Percentiles rank a stretch among this genome's conserved stretches.
phyloP scores from a whole-genome alignment of 495 filamentous ascomycete genomes.

The Penicillium alfredii region DNA sequence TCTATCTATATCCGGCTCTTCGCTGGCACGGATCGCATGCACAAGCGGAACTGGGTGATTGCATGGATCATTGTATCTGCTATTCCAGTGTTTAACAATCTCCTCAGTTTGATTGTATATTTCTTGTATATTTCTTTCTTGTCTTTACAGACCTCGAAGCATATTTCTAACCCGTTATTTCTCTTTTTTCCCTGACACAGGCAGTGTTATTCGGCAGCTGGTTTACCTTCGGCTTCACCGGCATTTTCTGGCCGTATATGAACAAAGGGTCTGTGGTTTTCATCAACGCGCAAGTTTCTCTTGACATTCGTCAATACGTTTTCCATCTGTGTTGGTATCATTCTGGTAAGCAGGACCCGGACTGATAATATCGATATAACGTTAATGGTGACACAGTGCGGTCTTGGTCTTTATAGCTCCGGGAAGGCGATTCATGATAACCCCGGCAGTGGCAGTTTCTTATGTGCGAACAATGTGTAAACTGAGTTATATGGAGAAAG shows the following conservation, averaged over 20 bases:
- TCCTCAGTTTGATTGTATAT: conserved; percentile 38
- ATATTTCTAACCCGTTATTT: neutral
- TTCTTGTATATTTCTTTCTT: neutral
- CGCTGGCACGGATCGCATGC: conserved; percentile 43
- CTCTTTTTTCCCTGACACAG: conserved; percentile 3
- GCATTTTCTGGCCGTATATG: conserved; percentile 34
- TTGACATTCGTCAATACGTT: conserved; percentile 25
- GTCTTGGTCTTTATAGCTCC: conserved; percentile 35
- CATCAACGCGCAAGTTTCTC: conserved; percentile 17
- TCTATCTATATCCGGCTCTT: conserved; percentile 55
- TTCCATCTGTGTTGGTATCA: conserved; percentile 17
- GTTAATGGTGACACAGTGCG: conserved; percentile 19
- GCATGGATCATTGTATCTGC: conserved; percentile 61
- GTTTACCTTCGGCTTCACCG: conserved; percentile 32
- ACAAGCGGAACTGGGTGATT: conserved; percentile 47
- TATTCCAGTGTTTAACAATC: conserved; percentile 60
- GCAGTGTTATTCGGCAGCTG: conserved; percentile 25
- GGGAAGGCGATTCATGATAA: conserved; percentile 38
- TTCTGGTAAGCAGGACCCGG: conserved; percentile 19
- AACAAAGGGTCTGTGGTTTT: conserved; percentile 23
- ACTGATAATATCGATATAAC: neutral
- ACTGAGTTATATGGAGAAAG: too few species aligned
- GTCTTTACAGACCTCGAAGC: neutral
- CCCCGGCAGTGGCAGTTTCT: conserved; percentile 24
- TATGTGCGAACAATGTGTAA: conserved; percentile 29